phyloP scores from a whole-genome alignment of 2,329 filamentous ascomycete genomes.

The Boeremia lycopersici region DNA sequence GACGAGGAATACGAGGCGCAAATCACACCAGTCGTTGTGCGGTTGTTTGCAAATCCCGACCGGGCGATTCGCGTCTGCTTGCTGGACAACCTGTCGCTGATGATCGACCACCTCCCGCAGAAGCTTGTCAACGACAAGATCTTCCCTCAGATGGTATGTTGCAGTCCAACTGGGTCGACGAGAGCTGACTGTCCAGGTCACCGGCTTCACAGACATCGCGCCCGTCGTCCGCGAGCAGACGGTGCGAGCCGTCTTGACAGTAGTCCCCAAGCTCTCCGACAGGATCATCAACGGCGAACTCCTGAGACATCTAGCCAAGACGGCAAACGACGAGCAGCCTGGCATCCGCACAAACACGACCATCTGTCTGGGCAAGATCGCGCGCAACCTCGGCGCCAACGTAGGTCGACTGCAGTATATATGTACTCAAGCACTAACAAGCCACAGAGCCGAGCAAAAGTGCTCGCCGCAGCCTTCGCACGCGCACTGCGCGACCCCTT shows the following conservation, averaged over 20 bases:
- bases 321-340: conserved; percentile 95
- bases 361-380: conserved; percentile 95
- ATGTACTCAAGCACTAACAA: conserved; percentile 14
- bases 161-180: neutral
- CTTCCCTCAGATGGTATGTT: conserved; percentile 82
- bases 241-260: conserved; percentile 86
- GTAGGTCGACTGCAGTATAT: conserved; percentile 43
- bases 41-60: conserved; percentile 89
- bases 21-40: conserved; percentile 83
- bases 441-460: conserved; percentile 76
- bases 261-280: conserved; percentile 89
- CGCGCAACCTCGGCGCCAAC: conserved; percentile 77
- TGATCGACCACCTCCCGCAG: conserved; percentile 88
- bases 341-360: conserved; percentile 98
- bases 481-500: conserved; percentile 91
- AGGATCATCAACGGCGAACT: conserved; percentile 93
- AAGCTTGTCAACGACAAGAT: conserved; percentile 95
- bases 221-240: conserved; percentile 95
- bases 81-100: conserved; percentile 83
- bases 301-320: conserved; percentile 88
- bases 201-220: conserved; percentile 89
- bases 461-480: conserved; percentile 89
- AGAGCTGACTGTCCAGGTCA: conserved; percentile 62
- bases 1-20: conserved; percentile 87
- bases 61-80: conserved; percentile 89